Conservation (phyloP, 2,329 filamentous ascomycete species). For the Boeremia exigua region DNA sequence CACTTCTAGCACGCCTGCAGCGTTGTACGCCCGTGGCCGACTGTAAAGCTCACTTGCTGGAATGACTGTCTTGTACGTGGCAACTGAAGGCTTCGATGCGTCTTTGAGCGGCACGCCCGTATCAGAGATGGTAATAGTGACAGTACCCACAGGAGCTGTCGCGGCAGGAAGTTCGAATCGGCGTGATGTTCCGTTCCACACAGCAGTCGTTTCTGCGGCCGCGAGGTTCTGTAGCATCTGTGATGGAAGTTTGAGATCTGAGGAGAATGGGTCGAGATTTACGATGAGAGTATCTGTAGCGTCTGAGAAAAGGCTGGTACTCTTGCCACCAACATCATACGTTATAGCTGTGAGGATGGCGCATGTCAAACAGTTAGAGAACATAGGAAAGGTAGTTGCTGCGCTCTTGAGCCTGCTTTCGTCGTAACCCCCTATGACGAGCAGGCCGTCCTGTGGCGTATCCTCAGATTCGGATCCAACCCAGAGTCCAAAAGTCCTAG, state of each 20-base stretch:
- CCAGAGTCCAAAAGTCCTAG: constrained; percentile 25
- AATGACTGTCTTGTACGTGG: constrained; percentile 25
- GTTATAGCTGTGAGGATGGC: constrained; percentile 27
- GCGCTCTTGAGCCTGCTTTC: constrained; percentile 21
- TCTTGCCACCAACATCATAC: constrained; percentile 21
- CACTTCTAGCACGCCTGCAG: constrained; percentile 21
- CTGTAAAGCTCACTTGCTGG: constrained; percentile 22
- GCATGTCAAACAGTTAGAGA: constrained; percentile 27
- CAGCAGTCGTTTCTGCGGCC: constrained; percentile 20
- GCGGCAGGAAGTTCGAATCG: constrained; percentile 23
- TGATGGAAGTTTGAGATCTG: constrained; percentile 17
- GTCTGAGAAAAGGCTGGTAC: constrained; percentile 20
- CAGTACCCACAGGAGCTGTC: constrained; percentile 21
- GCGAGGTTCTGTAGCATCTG: constrained; percentile 22
- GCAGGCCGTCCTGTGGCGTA: constrained; percentile 24
- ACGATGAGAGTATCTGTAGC: constrained; percentile 21
- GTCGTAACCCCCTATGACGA: constrained; percentile 24
- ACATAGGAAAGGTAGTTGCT: constrained; percentile 26
- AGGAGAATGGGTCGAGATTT: constrained; percentile 23
- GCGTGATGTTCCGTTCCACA: constrained; percentile 23
- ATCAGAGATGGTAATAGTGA: constrained; percentile 26
- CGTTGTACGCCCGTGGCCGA: constrained; percentile 23
- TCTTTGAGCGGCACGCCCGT: constrained; percentile 17
- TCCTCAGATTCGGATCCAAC: constrained; percentile 25
- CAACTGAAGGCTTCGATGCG: constrained; percentile 24